Conservation (phyloP, 2,329 filamentous ascomycete genomes). For the Neocucurbitaria cava region DNA sequence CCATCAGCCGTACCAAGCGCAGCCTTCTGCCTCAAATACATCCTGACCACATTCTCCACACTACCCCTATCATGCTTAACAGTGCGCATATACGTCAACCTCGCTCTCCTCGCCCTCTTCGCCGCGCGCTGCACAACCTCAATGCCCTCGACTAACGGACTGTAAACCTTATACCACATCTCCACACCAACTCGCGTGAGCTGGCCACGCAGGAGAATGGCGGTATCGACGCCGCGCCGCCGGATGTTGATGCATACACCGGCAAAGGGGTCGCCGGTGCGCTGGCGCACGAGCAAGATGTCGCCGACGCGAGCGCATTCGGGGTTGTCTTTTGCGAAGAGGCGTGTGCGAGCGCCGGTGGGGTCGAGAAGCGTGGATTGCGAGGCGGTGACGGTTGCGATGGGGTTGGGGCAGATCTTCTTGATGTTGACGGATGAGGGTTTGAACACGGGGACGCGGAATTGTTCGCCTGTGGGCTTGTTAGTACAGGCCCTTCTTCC, state of each 20-base stretch:
- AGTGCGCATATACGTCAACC: constrained; percentile 84
- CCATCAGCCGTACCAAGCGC: constrained; percentile 41
- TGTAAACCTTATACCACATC: constrained; percentile 98
- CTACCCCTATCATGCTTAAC: constrained; percentile 48
- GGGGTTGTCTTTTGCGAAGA: constrained; percentile 79
- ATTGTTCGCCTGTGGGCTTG: constrained; percentile 25
- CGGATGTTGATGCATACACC: constrained; percentile 89
- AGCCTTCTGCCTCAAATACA: constrained; percentile 48
- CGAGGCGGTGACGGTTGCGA: constrained; percentile 69
- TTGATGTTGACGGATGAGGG: constrained; percentile 62
- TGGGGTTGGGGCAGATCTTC: constrained; percentile 68
- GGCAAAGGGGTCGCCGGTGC: constrained; percentile 85
- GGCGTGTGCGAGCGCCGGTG: constrained; percentile 77
- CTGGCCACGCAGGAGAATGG: constrained; percentile 84
- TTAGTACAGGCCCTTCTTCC: background rate
- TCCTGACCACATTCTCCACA: constrained; percentile 48
- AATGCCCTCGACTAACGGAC: constrained; percentile 85
- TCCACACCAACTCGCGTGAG: constrained; percentile 88
- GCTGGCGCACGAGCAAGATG: constrained; percentile 86
- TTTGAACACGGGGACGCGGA: constrained; percentile 59
- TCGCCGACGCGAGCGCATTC: constrained; percentile 86
- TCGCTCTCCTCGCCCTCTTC: constrained; percentile 85
- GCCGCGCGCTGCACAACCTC: constrained; percentile 88
- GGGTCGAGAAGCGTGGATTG: constrained; percentile 83
- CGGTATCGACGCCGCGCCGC: constrained; percentile 83